Evolutionary conservation across 75 land plant genomes (phyloP), one percentile per base, ranked within the genome.

Genomic region (Azolla pinnata): DNA sequence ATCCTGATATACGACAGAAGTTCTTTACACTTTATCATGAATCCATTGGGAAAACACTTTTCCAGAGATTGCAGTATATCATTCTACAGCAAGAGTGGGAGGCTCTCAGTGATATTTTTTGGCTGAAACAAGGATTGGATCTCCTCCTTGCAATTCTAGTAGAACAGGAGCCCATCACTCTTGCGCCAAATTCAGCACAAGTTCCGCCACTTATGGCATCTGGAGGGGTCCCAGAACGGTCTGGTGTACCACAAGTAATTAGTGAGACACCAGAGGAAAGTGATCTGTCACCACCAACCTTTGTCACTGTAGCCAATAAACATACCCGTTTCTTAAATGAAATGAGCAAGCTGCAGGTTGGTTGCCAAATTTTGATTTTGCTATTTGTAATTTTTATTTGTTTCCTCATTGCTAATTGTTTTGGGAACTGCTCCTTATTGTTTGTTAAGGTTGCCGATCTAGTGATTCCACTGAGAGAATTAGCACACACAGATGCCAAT

Each of bases 31-130:
- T 95, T 14, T 95, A 95, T 71, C 97, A 95, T 63, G 97, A 95
- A 5, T 86, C 99, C 19, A 75, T 95, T 21, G 80, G 67, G 25
- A 89, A 84, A 57, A 95, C 88, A 14, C 65, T 95, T 64, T 95
- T 90, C 42, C 57, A 67, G 33, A 74, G 99, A 58, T 69, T 95
- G 42, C 97, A 95, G 54, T 95, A 77, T 54, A 95, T 95, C 19
- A 95, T 95, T 44, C 92, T 87, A 63, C 56, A 60, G 28, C 99
- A 95, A 64, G 99, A 95, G 25, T 95, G 99, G 99, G 99, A 95
- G 67, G 97, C 99, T 56, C 62, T 90, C 33, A 90, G 99, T 68
- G 99, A 95, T 77, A 86, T 82, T 16, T 95, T 95, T 73, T 95
- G 99, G 99, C 75, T 95, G 16, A 95, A 95, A 68, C 99, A 95